These are phyloP conservation scores for Hymenoscyphus scutula DNA, from an alignment of 2,329 filamentous ascomycete genomes.

Conservation along the genomic window DNA sequence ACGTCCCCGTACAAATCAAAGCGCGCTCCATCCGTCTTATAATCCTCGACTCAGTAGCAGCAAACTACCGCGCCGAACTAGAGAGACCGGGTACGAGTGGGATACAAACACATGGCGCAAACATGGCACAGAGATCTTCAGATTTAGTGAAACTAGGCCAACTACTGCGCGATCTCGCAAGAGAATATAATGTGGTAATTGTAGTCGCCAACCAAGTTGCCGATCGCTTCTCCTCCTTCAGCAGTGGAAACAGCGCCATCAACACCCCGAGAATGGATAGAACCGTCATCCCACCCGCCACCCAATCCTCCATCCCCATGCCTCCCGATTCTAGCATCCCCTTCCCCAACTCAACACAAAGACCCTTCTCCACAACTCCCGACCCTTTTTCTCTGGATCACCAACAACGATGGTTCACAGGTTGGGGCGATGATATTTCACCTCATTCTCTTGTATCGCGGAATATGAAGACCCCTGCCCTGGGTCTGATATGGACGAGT, in stretches of 20 bases:
- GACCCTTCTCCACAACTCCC: slow-evolving; percentile 33
- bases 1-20: slow-evolving; percentile 80
- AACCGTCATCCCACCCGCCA: slow-evolving; percentile 27
- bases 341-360: slow-evolving; percentile 12
- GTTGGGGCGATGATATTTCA: slow-evolving; percentile 75
- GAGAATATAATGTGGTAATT: slow-evolving; percentile 71
- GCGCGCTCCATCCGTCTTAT: slow-evolving; percentile 77
- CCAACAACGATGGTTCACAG: slow-evolving; percentile 92
- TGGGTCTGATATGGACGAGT: too few relatives aligned
- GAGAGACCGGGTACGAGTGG: slow-evolving; percentile 52
- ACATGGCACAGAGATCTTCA: slow-evolving; percentile 71
- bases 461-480: slow-evolving; percentile 76
- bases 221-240: slow-evolving; percentile 65
- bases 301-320: slow-evolving; percentile 25
- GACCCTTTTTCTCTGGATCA: slow-evolving; percentile 74
- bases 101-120: slow-evolving; percentile 38
- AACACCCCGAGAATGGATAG: slow-evolving; percentile 15
- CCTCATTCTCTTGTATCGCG: slow-evolving; percentile 36
- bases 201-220: slow-evolving; percentile 95
- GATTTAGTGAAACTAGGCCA: slow-evolving; percentile 77
- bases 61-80: slow-evolving; percentile 93
- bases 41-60: slow-evolving; percentile 86
- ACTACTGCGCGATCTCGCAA: slow-evolving; percentile 72
- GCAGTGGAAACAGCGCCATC: slow-evolving; percentile 14
- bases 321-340: slow-evolving; percentile 29